Evolutionary conservation across 208 protist species (phyloP).

Genomic region (Trypanosoma scelopori): DNA sequence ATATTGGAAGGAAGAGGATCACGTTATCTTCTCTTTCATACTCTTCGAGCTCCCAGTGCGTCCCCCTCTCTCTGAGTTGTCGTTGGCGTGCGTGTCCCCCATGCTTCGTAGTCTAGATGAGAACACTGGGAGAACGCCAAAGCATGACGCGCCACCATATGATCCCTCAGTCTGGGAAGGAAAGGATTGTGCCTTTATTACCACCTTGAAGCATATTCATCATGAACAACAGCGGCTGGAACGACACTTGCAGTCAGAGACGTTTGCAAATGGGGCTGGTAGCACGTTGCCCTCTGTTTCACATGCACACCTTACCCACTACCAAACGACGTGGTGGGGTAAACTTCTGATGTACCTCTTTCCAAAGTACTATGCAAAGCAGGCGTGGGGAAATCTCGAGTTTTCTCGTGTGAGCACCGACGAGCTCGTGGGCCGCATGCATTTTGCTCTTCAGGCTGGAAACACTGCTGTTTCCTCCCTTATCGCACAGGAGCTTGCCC

Average conservation of each 20-base stretch:
- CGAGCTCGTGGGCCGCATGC: constrained; percentile 71
- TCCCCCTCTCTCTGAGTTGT: background rate
- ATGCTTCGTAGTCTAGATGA: constrained; percentile 6
- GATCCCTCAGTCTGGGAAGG: constrained; percentile 59
- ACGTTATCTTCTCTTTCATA: background rate
- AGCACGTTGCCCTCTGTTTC: background rate
- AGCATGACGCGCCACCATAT: constrained; percentile 60
- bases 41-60: background rate
- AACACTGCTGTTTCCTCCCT: constrained; percentile 53
- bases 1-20: background rate
- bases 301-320: constrained; percentile 2
- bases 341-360: constrained; percentile 33
- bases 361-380: constrained; percentile 36
- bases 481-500: constrained; percentile 72
- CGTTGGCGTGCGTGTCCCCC: background rate
- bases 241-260: constrained; percentile 9
- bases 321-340: constrained; percentile 19
- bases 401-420: constrained; percentile 35
- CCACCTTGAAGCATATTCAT: constrained; percentile 30
- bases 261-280: background rate
- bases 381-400: constrained; percentile 23
- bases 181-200: constrained; percentile 62
- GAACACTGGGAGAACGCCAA: constrained; percentile 34
- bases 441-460: constrained; percentile 65
- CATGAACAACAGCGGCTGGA: constrained; percentile 29